These are phyloP conservation scores for Gossypium laxum DNA, from an alignment of 441 rosid species.

Conservation along the genomic window DNA sequence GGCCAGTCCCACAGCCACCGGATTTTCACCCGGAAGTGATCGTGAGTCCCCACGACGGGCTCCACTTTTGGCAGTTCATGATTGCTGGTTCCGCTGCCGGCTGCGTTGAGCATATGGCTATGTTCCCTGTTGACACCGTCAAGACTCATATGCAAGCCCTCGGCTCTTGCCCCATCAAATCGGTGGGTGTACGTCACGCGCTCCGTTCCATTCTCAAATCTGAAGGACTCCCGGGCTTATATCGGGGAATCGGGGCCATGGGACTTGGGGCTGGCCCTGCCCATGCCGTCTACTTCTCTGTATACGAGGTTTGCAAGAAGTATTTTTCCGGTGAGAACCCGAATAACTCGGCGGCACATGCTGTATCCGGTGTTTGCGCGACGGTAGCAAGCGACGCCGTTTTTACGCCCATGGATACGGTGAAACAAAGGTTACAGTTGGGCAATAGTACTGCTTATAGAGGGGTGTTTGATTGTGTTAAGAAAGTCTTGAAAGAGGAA, in stretches of 20 bases:
- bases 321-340: slow-evolving; percentile 51
- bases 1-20: slow-evolving; percentile 32
- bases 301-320: slow-evolving; percentile 62
- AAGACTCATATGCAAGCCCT: slow-evolving; percentile 78
- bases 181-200: slow-evolving; percentile 55
- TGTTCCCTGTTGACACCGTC: slow-evolving; percentile 79
- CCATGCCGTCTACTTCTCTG: slow-evolving; percentile 77
- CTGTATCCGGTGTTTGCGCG: slow-evolving; percentile 62
- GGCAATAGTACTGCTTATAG: slow-evolving; percentile 40
- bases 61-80: slow-evolving; percentile 82
- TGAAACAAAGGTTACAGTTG: slow-evolving; percentile 77
- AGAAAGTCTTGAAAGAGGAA: slow-evolving; percentile 58
- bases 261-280: slow-evolving; percentile 92
- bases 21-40: slow-evolving; percentile 32
- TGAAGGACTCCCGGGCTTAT: slow-evolving; percentile 54
- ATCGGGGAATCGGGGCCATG: slow-evolving; percentile 86
- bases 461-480: slow-evolving; percentile 63
- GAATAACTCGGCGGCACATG: slow-evolving; percentile 57
- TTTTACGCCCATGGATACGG: slow-evolving; percentile 89
- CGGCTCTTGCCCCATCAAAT: slow-evolving; percentile 62
- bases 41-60: slow-evolving; percentile 47
- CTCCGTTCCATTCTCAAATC: slow-evolving; percentile 52
- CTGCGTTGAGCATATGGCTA: slow-evolving; percentile 81
- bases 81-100: slow-evolving; percentile 88
- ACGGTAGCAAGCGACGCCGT: slow-evolving; percentile 77